Base-by-base conservation (phyloP, 2,329 filamentous ascomycete species). In the Fusarium dlaminii region DNA sequence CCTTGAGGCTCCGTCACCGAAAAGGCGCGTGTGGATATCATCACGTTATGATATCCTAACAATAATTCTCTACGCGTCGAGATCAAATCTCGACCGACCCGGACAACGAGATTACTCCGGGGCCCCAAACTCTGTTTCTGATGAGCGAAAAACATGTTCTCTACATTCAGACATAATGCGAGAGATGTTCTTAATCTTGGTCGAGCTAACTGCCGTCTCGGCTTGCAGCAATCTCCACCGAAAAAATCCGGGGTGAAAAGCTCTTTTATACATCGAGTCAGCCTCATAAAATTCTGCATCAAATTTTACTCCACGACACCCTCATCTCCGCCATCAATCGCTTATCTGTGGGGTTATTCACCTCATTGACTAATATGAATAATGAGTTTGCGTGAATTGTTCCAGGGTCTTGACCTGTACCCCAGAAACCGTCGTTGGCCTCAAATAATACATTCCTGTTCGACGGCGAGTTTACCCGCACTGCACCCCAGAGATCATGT, bases 21-120 rank as follows among this genome's bases (percentile, higher is more conserved):
- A 54, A 57, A 36, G 48, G 22, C 30, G 24, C 15, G 14, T 58
- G 69, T 73, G 70, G 70, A 67, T 73, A 39, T 37, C 24, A 71
- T 73, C 70, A 73, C 71, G 70, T 73, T 73, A 73, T 73, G 61
- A 66, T 73, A 74, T 73, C 70, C 70, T 73, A 73, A 73, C 70
- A 48, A 37, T 56, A 73, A 73, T 63, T 71, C 70, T 57, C 36
- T 29, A 39, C 56, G 51, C 30, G 36, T 54, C 43, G 10, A 66
- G 48, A 60, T 42, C 36, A n/a, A 60, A 24, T 46, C 63, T 67
- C 29, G 18, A 51, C 34, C 36, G 42, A 45, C 29, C 60, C 56
- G 46, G 70, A 60, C 57, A 71, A 65, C 66, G 49, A 74, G 70
- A 74, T 73, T 63, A 63, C 56, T 62, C 46, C 52, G 51, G 66